Percentiles rank a stretch among this genome's conserved stretches.
These are phyloP conservation scores for Gastrodia elata DNA, from an alignment of 106 monocot species.

Conservation along the genomic window DNA sequence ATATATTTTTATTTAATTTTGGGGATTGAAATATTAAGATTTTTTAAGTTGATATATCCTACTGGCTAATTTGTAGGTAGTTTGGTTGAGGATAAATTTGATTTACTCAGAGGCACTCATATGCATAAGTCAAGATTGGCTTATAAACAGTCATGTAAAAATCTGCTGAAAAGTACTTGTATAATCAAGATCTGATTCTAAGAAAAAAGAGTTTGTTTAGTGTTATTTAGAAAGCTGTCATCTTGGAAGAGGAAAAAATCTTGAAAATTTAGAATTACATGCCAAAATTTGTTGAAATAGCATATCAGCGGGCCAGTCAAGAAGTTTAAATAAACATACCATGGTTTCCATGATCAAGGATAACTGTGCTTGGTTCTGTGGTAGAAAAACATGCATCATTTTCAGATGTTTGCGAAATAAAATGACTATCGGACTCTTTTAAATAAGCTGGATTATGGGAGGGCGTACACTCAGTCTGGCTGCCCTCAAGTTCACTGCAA, in stretches of 20 bases:
- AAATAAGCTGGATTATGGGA: conserved; percentile 3
- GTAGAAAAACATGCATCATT: conserved; percentile 12
- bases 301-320: not conserved
- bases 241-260: not conserved
- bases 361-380: conserved; percentile 7
- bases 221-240: not conserved
- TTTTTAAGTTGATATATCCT: not conserved
- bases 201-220: not conserved
- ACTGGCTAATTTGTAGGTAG: not conserved
- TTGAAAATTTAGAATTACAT: not conserved
- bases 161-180: not conserved
- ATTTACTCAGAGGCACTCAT: not conserved
- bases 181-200: not conserved
- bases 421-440: conserved; percentile 2
- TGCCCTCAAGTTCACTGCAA: conserved; percentile 6
- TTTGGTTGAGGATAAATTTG: not conserved
- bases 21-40: not conserved
- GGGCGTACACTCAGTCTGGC: not conserved
- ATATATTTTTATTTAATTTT: not conserved
- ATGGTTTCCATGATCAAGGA: conserved; percentile 4
- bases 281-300: not conserved
- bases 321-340: conserved; percentile 14
- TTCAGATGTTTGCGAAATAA: conserved; percentile 9
- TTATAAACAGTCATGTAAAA: not conserved
- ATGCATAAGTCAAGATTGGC: not conserved